Evolutionary conservation across 495 filamentous ascomycete species (phyloP), one percentile per base, ranked within the genome.

Genomic region (Paragyromitra xinjiangensis): DNA sequence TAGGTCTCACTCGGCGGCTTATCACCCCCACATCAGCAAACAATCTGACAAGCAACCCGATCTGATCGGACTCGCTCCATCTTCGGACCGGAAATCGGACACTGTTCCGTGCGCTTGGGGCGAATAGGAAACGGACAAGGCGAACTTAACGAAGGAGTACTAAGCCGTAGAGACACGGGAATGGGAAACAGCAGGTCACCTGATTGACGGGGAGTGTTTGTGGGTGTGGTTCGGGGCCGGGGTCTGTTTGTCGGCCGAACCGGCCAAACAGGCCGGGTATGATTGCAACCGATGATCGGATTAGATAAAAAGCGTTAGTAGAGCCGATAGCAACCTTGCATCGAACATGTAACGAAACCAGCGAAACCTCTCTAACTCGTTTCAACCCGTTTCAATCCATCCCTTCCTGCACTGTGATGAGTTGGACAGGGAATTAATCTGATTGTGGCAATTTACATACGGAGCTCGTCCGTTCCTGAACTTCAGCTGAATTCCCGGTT

Each of bases 221-320:
- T 34, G 29, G 29, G 29, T 34, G 29, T 34, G 29, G 56, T 19
- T 22, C 40, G 50, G n/a, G 56, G 12, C 12, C 44, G 14, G 34
- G 22, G 16, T 11, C 55, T 22, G 56, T 51, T 64, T 64, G 55
- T 16, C 40, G 53, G 6, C 16, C 29, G 3, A 6, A 6, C 5
- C 3, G 44, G 4, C 45, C 12, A 14, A 19, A 50, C 6, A 34
- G 29, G 29, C 29, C 29, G 29, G 4, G 29, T 48, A n/a, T 56
- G 24, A 45, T 34, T 39, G 0, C 22, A 55, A 29, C 6, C 64
- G 73, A 71, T 73, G 68, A 73, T 77, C 73, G 59, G 69, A 77
- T 77, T 77, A 77, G 74, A 77, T 77, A 72, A 77, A 77, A 72
- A 42, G 68, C 63, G 61, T 66, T 53, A 72, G 73, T 19, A 55